phyloP scores from a whole-genome alignment of 306 rosid species.

The Comarum palustre region DNA sequence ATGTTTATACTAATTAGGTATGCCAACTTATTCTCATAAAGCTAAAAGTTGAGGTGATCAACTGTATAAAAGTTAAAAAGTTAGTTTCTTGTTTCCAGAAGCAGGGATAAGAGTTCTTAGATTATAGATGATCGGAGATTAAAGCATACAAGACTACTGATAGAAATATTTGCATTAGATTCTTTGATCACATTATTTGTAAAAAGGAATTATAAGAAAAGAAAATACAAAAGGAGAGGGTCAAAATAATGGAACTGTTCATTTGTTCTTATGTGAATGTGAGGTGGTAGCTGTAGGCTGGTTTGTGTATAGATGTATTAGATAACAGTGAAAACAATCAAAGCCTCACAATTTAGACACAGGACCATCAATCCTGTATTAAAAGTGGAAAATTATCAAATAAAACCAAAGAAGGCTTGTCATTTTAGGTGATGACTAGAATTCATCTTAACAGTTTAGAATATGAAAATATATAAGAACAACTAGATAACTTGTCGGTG shows the following conservation, averaged over 20 bases:
- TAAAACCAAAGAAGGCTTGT: background rate
- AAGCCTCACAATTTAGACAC: background rate
- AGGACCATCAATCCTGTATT: background rate
- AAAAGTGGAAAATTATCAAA: background rate
- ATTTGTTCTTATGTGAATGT: background rate
- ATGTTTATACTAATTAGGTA: background rate
- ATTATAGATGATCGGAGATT: background rate
- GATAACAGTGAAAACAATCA: background rate
- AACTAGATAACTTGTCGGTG: too few relatives aligned
- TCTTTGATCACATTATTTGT: background rate
- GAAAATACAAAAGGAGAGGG: background rate
- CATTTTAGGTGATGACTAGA: background rate
- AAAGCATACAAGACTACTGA: background rate
- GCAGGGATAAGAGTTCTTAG: background rate
- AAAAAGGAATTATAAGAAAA: conserved; percentile 2
- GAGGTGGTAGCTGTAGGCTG: background rate
- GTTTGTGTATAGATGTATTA: background rate
- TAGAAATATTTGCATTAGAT: background rate
- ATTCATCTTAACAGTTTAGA: background rate
- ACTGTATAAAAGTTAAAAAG: background rate
- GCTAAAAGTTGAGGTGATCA: background rate
- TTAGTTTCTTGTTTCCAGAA: background rate
- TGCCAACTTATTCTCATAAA: background rate
- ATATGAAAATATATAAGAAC: background rate
- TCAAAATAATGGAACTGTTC: background rate